Base-by-base conservation (phyloP, 75 land plant species). In the Ceratopteris richardii region DNA sequence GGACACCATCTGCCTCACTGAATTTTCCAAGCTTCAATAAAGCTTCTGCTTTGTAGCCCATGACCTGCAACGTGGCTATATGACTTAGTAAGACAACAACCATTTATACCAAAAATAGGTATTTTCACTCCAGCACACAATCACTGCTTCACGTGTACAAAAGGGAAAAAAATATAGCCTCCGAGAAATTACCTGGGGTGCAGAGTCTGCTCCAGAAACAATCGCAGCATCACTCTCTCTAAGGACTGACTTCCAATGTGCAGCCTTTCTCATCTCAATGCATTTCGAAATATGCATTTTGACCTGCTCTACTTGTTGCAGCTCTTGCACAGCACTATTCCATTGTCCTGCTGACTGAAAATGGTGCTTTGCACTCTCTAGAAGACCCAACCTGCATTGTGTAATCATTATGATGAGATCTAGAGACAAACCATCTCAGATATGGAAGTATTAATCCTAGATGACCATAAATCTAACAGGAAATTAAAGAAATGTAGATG, bases 41-140 rank as follows among this genome's bases (percentile, higher is more conserved):
- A 16, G 99, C 91, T 66, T 95, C 99, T 19, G 92, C 82, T 74
- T 86, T 77, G 40, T 75, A 29, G 16, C 85, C 82, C 57, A 65
- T 77, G 0, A 83, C 47, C 98, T 89, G 54, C 57, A 68, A 29
- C 31, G 2, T n/a, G n/a, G n/a, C n/a, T n/a, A n/a, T n/a, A n/a
- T n/a, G n/a, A n/a, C n/a, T n/a, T n/a, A n/a, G n/a, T n/a, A n/a
- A n/a, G n/a, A n/a, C n/a, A n/a, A n/a, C n/a, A n/a, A n/a, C n/a
- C n/a, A n/a, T n/a, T n/a, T n/a, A n/a, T n/a, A n/a, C n/a, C n/a
- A n/a, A n/a, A n/a, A n/a, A n/a, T n/a, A n/a, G n/a, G n/a, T n/a
- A n/a, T n/a, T n/a, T n/a, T n/a, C n/a, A n/a, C n/a, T n/a, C n/a
- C n/a, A n/a, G n/a, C n/a, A n/a, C n/a, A n/a, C n/a, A n/a, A n/a